A percentile compares a stretch with the other conserved stretches of the same genome.
Evolutionary conservation across 1,284 basidiomycete genomes (phyloP).

Genomic region (Stereum hirsutum): DNA sequence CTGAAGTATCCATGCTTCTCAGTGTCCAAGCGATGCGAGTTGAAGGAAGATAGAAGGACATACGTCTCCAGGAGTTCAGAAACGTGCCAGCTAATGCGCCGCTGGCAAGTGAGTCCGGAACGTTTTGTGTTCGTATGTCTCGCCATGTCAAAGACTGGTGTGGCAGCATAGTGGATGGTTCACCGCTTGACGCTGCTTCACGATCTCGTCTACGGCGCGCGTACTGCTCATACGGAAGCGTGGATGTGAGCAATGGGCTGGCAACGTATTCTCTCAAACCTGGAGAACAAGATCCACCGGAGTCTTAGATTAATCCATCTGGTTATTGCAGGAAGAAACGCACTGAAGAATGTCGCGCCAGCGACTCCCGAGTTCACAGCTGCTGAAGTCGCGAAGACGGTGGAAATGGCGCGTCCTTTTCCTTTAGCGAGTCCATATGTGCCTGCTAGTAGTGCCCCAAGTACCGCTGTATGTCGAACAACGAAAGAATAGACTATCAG

Average conservation of each 20-base stretch:
- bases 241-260: constrained; percentile 40
- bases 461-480: constrained; percentile 27
- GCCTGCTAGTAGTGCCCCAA: constrained; percentile 44
- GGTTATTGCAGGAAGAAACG: constrained; percentile 16
- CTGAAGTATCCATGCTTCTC: constrained; percentile 18
- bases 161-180: constrained; percentile 4
- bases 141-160: constrained; percentile 36
- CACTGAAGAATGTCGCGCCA: constrained; percentile 65
- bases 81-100: constrained; percentile 53
- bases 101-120: constrained; percentile 56
- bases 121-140: constrained; percentile 42
- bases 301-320: not conserved
- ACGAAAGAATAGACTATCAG: constrained; percentile 16
- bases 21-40: not conserved
- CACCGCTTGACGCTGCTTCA: constrained; percentile 16
- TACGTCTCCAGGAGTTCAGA: constrained; percentile 37
- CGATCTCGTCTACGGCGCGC: constrained; percentile 27
- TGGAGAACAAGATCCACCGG: constrained; percentile 18
- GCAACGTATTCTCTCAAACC: constrained; percentile 60
- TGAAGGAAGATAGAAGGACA: constrained; percentile 11
- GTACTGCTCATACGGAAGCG: constrained; percentile 22
- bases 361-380: constrained; percentile 60
- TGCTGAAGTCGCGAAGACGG: constrained; percentile 36
- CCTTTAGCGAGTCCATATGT: constrained; percentile 34
- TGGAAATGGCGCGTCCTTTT: constrained; percentile 13